Evolutionary conservation across 192 early-diverging fungal species (phyloP).

Genomic region (Coemansia sp.): DNA sequence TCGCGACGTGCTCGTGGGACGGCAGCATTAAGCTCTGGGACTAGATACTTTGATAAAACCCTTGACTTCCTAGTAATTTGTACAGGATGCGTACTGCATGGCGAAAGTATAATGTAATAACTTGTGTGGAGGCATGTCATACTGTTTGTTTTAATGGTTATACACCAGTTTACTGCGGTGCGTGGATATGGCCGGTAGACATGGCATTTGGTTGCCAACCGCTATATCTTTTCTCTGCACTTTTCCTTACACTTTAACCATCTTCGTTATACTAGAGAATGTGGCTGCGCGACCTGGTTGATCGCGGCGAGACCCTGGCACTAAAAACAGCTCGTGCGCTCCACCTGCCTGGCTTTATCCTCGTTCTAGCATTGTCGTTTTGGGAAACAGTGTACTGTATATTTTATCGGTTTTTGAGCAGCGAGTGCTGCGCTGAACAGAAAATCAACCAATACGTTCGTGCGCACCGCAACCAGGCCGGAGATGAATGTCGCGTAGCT

Average conservation of each 20-base stretch:
- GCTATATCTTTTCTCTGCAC: neutral
- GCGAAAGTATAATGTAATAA: neutral
- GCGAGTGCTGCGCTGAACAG: constrained; percentile 19
- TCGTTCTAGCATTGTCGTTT: constrained; percentile 18
- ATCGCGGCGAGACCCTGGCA: constrained; percentile 14
- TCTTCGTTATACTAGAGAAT: neutral
- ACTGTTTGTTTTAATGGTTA: neutral
- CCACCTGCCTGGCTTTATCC: constrained; percentile 24
- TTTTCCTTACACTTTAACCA: neutral
- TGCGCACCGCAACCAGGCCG: constrained; percentile 15
- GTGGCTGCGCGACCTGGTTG: constrained; percentile 31
- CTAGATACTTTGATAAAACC: constrained; percentile 16
- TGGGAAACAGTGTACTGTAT: constrained; percentile 41
- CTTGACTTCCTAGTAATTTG: too few species aligned
- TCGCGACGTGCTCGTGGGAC: constrained; percentile 95
- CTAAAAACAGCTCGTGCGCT: constrained; percentile 20
- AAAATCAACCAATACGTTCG: constrained; percentile 36
- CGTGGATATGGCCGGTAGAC: neutral
- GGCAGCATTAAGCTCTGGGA: constrained; percentile 91
- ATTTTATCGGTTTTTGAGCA: constrained; percentile 20
- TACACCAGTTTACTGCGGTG: neutral
- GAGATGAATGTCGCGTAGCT: constrained; percentile 15
- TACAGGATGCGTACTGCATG: neutral
- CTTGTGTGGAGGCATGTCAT: neutral
- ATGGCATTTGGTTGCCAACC: neutral